Evolutionary conservation across 1,139 yeast species (phyloP).

Genomic region (Protomyces inundatus): DNA sequence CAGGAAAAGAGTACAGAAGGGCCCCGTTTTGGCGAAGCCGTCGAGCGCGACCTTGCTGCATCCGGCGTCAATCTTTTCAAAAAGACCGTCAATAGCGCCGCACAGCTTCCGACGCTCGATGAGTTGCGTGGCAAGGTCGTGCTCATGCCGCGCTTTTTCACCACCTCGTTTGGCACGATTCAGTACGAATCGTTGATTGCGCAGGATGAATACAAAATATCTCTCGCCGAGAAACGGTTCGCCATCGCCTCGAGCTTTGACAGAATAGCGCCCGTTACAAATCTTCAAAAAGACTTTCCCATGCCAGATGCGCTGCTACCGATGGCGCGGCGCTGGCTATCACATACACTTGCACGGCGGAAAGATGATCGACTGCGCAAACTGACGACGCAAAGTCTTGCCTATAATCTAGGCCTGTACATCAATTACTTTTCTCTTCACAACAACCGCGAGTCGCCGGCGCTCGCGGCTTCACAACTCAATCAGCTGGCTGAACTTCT

Average conservation of each 20-base stretch:
- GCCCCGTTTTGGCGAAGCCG: neutral
- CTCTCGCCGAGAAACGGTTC: neutral
- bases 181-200: constrained; percentile 13
- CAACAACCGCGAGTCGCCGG: constrained; percentile 20
- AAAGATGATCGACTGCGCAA: neutral
- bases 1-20: constrained; percentile 4
- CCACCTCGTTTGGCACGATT: neutral
- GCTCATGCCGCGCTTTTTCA: constrained; percentile 13
- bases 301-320: neutral
- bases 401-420: neutral
- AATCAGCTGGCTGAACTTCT: neutral
- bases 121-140: constrained; percentile 10
- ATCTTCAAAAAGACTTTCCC: neutral
- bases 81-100: neutral
- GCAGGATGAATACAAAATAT: constrained; percentile 18
- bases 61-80: neutral
- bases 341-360: neutral
- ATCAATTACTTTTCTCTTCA: constrained; percentile 21
- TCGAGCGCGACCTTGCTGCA: neutral
- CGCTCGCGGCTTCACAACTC: constrained; percentile 7
- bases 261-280: neutral
- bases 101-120: neutral
- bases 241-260: constrained; percentile 13
- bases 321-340: neutral
- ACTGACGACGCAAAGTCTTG: neutral